phyloP scores from a whole-genome alignment of 2,329 filamentous ascomycete species.

The Aphanocladium album region DNA sequence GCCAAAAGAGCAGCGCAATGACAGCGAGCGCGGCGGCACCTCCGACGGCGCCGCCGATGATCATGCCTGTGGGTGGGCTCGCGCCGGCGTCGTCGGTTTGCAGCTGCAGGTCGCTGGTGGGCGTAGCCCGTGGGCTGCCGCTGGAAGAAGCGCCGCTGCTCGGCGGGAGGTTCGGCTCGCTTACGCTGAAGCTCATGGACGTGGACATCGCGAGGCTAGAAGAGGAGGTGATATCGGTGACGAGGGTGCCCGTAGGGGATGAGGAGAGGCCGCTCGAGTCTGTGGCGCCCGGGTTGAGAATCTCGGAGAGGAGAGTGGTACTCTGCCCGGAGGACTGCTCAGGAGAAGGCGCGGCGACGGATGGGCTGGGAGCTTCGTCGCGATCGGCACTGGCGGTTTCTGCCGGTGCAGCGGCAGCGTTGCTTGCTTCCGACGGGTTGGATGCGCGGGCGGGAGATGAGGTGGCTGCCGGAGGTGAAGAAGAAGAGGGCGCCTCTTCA shows the following conservation, averaged over 20 bases:
- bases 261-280: not conserved
- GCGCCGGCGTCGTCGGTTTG: not conserved
- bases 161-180: not conserved
- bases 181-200: not conserved
- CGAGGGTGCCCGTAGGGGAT: not conserved
- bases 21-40: slow-evolving; percentile 38
- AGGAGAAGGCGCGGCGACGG: not conserved
- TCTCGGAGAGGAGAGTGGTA: not conserved
- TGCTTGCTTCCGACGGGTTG: not conserved
- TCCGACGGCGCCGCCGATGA: slow-evolving; percentile 49
- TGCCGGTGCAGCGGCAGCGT: not conserved
- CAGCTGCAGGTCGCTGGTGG: not conserved
- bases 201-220: not conserved
- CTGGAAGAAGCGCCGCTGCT: not conserved
- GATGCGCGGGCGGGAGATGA: not conserved
- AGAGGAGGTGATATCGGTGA: not conserved
- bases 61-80: slow-evolving; percentile 26
- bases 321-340: not conserved
- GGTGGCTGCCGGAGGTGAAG: not conserved
- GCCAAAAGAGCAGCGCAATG: slow-evolving; percentile 46
- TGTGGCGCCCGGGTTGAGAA: not conserved
- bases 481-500: not conserved
- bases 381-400: not conserved
- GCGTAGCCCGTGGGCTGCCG: not conserved
- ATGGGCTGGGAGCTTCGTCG: not conserved